Evolutionary conservation across 257 asterid species (phyloP).

Genomic region (Nicotiana paniculata): DNA sequence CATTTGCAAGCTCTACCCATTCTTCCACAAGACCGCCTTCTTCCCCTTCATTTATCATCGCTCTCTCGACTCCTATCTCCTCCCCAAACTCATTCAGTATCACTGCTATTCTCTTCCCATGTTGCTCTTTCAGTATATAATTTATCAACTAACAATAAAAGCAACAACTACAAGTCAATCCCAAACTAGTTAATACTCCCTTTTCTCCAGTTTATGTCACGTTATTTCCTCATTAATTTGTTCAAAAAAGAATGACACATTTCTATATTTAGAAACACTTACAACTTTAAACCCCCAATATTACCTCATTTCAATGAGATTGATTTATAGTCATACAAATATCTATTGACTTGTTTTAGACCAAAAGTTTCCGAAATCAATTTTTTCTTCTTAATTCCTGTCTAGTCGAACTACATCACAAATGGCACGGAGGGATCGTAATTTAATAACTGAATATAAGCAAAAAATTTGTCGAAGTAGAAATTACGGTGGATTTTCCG

Average conservation of each 20-base stretch:
- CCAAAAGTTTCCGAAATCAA: too few species aligned
- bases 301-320: too few species aligned
- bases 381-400: too few species aligned
- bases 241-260: too few species aligned
- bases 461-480: too few species aligned
- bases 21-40: conserved; percentile 91
- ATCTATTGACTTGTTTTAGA: too few species aligned
- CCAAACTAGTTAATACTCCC: neutral
- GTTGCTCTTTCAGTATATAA: conserved; percentile 60
- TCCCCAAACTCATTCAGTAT: conserved; percentile 95
- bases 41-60: conserved; percentile 97
- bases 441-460: neutral
- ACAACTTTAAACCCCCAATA: too few species aligned
- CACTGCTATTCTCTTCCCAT: conserved; percentile 91
- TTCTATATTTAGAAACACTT: too few species aligned
- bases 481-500: conserved; percentile 87
- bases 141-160: conserved; percentile 56
- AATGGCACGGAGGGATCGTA: too few species aligned
- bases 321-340: too few species aligned
- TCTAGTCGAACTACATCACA: too few species aligned
- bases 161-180: neutral
- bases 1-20: conserved; percentile 98
- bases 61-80: conserved; percentile 94
- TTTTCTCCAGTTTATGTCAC: neutral
- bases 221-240: too few species aligned